phyloP scores from a whole-genome alignment of 2,329 filamentous ascomycete genomes.

The Phaeoacremonium minimum region DNA sequence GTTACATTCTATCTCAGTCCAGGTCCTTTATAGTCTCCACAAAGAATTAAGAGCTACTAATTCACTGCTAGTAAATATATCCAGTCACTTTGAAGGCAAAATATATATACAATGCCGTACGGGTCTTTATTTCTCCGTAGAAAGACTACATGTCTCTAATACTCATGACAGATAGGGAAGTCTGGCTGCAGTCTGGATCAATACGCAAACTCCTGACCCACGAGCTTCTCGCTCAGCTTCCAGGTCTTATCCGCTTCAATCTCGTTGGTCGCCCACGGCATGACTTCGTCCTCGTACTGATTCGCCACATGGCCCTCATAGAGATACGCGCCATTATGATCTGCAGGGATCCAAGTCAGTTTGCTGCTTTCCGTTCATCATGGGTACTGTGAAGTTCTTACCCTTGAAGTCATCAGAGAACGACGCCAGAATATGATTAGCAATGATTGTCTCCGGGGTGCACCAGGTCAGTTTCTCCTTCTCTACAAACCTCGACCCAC shows the following conservation, averaged over 20 bases:
- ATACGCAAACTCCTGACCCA: conserved; percentile 31
- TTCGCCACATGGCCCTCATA: conserved; percentile 13
- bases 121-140: no score
- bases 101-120: no score
- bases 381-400: not conserved
- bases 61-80: no score
- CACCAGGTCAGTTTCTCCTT: not conserved
- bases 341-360: conserved; percentile 3
- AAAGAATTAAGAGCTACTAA: no score
- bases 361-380: not conserved
- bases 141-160: no score
- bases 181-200: no score
- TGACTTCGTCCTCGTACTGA: conserved; percentile 10
- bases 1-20: no score
- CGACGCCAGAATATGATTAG: conserved; percentile 2
- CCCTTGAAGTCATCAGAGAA: conserved; percentile 1
- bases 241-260: conserved; percentile 35
- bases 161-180: no score
- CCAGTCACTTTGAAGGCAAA: no score
- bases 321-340: conserved; percentile 16
- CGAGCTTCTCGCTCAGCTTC: conserved; percentile 39
- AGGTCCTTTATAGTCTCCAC: no score
- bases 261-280: conserved; percentile 13
- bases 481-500: no score
- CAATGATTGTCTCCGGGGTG: conserved; percentile 1